Evolutionary conservation across 192 early-diverging fungal species (phyloP), one percentile per base, ranked within the genome.

Genomic region (Irineochytrium annulatum): DNA sequence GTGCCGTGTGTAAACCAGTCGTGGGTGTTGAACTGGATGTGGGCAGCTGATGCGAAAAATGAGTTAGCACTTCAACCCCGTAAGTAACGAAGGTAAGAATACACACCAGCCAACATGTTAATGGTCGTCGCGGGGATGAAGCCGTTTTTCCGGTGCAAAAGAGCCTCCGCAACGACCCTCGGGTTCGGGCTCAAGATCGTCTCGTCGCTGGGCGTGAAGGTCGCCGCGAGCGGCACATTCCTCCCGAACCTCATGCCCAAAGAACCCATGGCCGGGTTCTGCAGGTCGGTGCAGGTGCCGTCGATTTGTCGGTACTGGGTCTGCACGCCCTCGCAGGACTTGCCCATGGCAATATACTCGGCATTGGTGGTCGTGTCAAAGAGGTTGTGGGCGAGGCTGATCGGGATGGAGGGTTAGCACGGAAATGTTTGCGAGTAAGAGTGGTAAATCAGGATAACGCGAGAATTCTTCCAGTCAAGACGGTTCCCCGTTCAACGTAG

Each of bases 21-120:
- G 53, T 72, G 70, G 64, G 60, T 53, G 33, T 63, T 57, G 59
- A 71, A 71, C 34, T 71, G 69, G 46, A 69, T 71, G 58, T 41
- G 13, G 26, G 26, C 8, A 49, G 26, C n/a, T n/a, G n/a, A n/a
- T n/a, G 22, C 13, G 26, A 24, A 17, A 8, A 49, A 49, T 24
- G 46, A 8, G 46, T 8, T 49, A 41, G 11, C 22, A 22, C 46
- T 49, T 24, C 6, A 49, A 24, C 46, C 26, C 11, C 11, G 17
- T 6, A 49, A 49, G 24, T 22, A 49, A 49, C 46, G 6, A 49
- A 49, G 5, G 17, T 49, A 24, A 49, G 26, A 22, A 22, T 49
- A 24, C 46, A 24, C 46, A 8, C 6, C 46, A 14, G 46, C 46
- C 46, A 49, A 49, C 22, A 49, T 8, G 46, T 49, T 49, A 22